Base-by-base conservation (phyloP, 1,139 yeast genomes). In the Yamadazyma spencermartinsiae region DNA sequence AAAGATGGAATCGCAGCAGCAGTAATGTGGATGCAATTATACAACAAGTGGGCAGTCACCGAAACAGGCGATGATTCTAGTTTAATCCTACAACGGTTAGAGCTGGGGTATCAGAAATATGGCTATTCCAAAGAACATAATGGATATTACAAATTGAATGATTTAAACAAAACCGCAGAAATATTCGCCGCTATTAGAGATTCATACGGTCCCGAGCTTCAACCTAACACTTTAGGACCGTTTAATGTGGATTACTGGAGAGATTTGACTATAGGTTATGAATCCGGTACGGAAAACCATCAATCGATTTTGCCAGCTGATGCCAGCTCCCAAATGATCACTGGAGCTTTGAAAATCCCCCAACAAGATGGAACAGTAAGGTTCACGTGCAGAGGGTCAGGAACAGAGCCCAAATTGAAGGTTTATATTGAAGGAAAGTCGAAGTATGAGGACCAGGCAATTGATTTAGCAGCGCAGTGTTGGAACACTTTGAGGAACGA, bases 391-490 rank as follows among this genome's bases (percentile, higher is more conserved):
- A 73, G 98, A 36, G 97, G 98, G 0, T 87, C 96, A 4, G 98
- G 98, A 8, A 92, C 98, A 0, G 98, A 92, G 57, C 98, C 98
- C 3, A 92, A 92, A 55, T 68, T 92, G 45, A 92, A 92, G 60
- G 87, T 90, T 1, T 92, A 92, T 61, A 82, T 92, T 31, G 98
- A 92, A 57, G 95, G 95, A 0, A 63, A 61, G 29, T 74, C 86
- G 0, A 42, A 48, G 4, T 48, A 52, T 9, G 83, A 74, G 34
- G 54, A 49, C 1, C 51, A 57, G 4, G 87, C 96, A 0, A 44
- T 51, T 2, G 47, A 39, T 0, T 55, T 83, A 10, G 92, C 95
- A 0, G 60, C 61, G 10, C 61, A 66, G 20, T 84, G 88, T n/a
- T 90, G 97, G 97, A 61, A 68, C 4, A 55, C 72, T 1, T 62